These are phyloP conservation scores for Penicillium verrucosum DNA, from an alignment of 2,329 filamentous ascomycete genomes.

Conservation along the genomic window DNA sequence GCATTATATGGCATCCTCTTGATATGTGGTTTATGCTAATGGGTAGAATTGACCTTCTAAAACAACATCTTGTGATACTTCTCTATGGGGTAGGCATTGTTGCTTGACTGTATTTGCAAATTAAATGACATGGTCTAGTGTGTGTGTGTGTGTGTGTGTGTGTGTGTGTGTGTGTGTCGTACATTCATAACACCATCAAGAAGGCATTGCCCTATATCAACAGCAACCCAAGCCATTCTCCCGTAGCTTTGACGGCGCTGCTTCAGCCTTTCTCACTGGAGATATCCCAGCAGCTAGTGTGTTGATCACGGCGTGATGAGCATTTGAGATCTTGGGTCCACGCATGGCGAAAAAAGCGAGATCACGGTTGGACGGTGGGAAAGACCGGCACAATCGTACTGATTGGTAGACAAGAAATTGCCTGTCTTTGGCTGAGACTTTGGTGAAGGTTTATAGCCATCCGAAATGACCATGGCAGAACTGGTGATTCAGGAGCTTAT, in stretches of 20 bases:
- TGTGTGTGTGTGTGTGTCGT: constrained; percentile 2
- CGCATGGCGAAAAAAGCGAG: not conserved
- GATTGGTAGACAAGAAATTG: not conserved
- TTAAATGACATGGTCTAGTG: constrained; percentile 5
- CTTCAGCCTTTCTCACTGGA: not conserved
- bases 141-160: not conserved
- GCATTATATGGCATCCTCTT: not conserved
- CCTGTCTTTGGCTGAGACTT: not conserved
- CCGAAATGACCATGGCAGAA: not conserved
- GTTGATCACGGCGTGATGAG: not conserved
- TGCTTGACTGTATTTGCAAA: not conserved
- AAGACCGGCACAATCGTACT: not conserved
- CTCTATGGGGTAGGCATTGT: not conserved
- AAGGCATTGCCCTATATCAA: not conserved
- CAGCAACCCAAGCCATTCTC: not conserved
- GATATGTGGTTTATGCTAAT: not conserved
- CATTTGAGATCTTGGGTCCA: not conserved
- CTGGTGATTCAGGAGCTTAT: constrained; percentile 6
- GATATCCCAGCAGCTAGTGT: not conserved
- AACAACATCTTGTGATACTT: not conserved
- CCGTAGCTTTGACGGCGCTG: not conserved
- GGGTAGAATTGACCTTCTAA: not conserved
- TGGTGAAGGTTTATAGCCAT: not conserved
- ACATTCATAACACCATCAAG: constrained; percentile 6
- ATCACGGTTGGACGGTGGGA: not conserved